Evolutionary conservation across 2,329 filamentous ascomycete genomes (phyloP), one percentile per base, ranked within the genome.

Genomic region (Curvularia spicifera): DNA sequence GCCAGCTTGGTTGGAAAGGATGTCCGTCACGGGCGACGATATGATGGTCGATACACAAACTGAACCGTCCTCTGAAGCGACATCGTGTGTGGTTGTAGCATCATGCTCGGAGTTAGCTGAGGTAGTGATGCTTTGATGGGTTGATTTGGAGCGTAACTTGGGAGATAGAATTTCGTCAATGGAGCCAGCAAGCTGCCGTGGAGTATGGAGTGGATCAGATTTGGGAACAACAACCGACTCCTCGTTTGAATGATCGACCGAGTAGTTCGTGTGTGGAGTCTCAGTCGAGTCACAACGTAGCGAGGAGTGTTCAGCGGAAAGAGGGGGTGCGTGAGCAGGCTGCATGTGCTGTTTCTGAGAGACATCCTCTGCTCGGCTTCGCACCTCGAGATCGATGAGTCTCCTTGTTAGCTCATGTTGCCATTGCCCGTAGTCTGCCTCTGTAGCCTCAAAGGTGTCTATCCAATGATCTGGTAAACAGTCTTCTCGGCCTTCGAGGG

Each of bases 381-480:
- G 68, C 39, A 76, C 60, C 33, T 93, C 87, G 22, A 86, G 84
- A 65, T 91, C 87, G 49, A 89, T 82, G n/a, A 93, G 84, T 67
- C 85, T 88, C 59, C 84, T 84, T 71, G 96, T 91, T 31, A 91
- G 93, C 47, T 89, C 84, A 47, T 89, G 88, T 43, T 88, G 87
- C 95, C 95, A 99, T 24, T 88, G 84, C 7, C 87, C 86, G 76
- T 94, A 97, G 29, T 88, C 85, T 10, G 84, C 81, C 75, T 99
- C 95, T 4, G 96, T 81, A 0, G 79, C 78, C 74, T 98, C 95
- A 79, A 98, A 89, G 4, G 88, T 85, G 68, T 96, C 91, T 55
- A 98, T 86, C 95, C 94, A 99, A 28, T 81, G 75, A 40, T 96
- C 90, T 0, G 95, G 95, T 9, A 99, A 80, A 0, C 90, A 91